Conservation (phyloP, 139 green algal species). For the Limnomonas spitsbergensis region DNA sequence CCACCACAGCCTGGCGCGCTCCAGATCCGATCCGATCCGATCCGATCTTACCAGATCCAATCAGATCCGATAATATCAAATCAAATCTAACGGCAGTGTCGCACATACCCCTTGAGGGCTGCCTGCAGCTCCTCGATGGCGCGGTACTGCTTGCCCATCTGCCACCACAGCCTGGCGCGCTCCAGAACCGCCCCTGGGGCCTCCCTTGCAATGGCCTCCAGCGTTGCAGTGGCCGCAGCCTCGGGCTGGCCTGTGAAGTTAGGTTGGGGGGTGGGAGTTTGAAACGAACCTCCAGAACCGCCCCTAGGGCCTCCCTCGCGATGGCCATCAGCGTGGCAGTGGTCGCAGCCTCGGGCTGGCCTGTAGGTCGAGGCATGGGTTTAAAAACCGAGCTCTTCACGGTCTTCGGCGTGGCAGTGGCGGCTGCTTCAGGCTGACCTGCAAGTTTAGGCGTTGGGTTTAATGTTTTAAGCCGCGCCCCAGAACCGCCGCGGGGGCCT, state of each 20-base stretch:
- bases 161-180: slow-evolving; percentile 82
- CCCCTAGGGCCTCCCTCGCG: slow-evolving; percentile 35
- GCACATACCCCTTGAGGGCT: slow-evolving; percentile 4
- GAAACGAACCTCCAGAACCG: slow-evolving; percentile 35
- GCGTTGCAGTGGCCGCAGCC: slow-evolving; percentile 70
- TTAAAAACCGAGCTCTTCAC: too few relatives aligned
- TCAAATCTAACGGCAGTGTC: too few relatives aligned
- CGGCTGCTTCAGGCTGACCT: slow-evolving; percentile 82
- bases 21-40: too few relatives aligned
- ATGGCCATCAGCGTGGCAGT: slow-evolving; percentile 79
- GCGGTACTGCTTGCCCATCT: slow-evolving; percentile 55
- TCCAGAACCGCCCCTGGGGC: slow-evolving; percentile 65
- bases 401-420: slow-evolving; percentile 78
- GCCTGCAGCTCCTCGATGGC: slow-evolving; percentile 64
- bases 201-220: slow-evolving; percentile 68
- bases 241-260: slow-evolving; percentile 72
- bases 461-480: not conserved
- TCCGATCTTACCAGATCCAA: too few relatives aligned
- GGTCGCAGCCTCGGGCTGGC: slow-evolving; percentile 80
- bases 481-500: too few relatives aligned
- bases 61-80: too few relatives aligned
- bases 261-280: not conserved
- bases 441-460: not conserved
- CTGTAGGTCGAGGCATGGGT: too few relatives aligned
- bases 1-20: slow-evolving; percentile 86